Conservation (phyloP, 2,329 filamentous ascomycete genomes). For the Chlorencoelia australis region DNA sequence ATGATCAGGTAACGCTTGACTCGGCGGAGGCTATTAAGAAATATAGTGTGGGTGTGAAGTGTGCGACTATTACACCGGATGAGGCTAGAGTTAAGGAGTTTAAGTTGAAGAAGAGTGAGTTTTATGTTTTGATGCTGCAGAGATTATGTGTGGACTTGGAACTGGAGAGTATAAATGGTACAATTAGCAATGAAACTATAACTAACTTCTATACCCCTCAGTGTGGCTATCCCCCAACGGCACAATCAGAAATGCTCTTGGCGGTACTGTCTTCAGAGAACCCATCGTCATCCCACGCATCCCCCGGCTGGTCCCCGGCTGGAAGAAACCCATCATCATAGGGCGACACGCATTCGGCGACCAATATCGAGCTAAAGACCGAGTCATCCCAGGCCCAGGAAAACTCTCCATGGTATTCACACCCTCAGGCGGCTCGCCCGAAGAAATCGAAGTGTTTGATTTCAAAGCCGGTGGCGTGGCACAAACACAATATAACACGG, state of each 20-base stretch:
- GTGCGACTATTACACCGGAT: slow-evolving; percentile 96
- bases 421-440: slow-evolving; percentile 68
- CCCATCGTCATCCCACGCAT: slow-evolving; percentile 94
- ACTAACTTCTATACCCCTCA: slow-evolving; percentile 31
- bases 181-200: not conserved
- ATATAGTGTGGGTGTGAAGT: slow-evolving; percentile 98
- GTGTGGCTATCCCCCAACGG: slow-evolving; percentile 99
- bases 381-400: slow-evolving; percentile 70
- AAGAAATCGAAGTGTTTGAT: slow-evolving; percentile 83
- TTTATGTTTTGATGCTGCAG: too few species aligned
- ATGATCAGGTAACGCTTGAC: slow-evolving; percentile 91
- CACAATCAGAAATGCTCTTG: slow-evolving; percentile 65
- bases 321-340: slow-evolving; percentile 99
- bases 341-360: slow-evolving; percentile 97
- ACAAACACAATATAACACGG: slow-evolving; percentile 97
- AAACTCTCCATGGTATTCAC: slow-evolving; percentile 94
- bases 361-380: slow-evolving; percentile 95
- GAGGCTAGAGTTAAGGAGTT: slow-evolving; percentile 96
- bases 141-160: not conserved
- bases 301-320: slow-evolving; percentile 87
- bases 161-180: slow-evolving; percentile 7
- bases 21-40: slow-evolving; percentile 97
- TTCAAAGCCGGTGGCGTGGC: slow-evolving; percentile 80
- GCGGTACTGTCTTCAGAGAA: slow-evolving; percentile 97
- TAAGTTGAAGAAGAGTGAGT: slow-evolving; percentile 91